phyloP scores from a whole-genome alignment of 2,329 filamentous ascomycete genomes.

The Xylaria hypoxylon region DNA sequence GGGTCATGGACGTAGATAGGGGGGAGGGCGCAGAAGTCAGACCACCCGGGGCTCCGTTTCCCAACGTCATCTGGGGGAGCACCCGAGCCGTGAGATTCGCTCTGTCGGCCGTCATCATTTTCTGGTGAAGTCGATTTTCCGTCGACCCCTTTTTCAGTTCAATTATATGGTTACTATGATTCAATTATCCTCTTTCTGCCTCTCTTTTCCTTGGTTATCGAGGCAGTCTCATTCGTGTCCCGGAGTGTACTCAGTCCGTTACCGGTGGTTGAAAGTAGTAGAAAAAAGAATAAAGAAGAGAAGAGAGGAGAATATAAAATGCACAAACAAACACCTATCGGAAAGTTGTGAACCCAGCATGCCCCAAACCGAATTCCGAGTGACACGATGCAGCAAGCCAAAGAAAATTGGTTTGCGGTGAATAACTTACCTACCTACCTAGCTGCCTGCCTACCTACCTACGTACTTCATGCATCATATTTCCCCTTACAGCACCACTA shows the following conservation, averaged over 20 bases:
- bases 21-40: conserved; percentile 45
- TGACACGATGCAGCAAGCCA: not conserved
- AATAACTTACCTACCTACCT: not conserved
- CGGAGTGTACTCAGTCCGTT: too few relatives aligned
- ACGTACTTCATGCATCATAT: not conserved
- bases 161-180: not conserved
- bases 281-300: not conserved
- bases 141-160: not conserved
- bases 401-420: not conserved
- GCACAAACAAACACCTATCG: not conserved
- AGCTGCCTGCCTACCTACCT: too few relatives aligned
- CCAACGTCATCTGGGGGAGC: conserved; percentile 45
- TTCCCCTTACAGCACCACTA: not conserved
- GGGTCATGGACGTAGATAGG: conserved; percentile 35
- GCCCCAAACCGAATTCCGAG: not conserved
- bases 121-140: conserved; percentile 10
- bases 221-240: too few relatives aligned
- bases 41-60: conserved; percentile 43
- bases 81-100: conserved; percentile 43
- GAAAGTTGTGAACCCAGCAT: not conserved
- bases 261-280: not conserved
- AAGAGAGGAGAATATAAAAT: not conserved
- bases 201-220: not conserved
- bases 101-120: conserved; percentile 44
- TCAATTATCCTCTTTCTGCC: not conserved